These are phyloP conservation scores for Cyclotella baltica DNA, from an alignment of 108 stramenopile species.

Conservation along the genomic window DNA sequence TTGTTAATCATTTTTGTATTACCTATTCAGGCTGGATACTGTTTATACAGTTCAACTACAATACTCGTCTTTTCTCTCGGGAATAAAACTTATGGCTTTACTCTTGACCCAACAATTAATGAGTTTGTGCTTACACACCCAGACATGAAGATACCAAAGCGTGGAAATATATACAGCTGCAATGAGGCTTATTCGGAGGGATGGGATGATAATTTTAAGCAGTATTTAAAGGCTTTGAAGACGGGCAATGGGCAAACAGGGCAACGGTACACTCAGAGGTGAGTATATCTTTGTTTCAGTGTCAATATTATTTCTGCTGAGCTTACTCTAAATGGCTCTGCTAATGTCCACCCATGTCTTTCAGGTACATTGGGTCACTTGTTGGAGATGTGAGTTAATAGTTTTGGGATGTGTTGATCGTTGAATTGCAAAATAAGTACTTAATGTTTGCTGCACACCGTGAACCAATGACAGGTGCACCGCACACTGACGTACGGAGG, in stretches of 20 bases:
- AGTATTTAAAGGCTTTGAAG: slow-evolving; percentile 87
- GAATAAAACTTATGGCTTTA: slow-evolving; percentile 90
- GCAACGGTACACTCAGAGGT: slow-evolving; percentile 77
- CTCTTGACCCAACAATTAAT: slow-evolving; percentile 94
- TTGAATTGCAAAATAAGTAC: not conserved
- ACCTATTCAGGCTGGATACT: slow-evolving; percentile 81
- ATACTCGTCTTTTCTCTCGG: slow-evolving; percentile 94
- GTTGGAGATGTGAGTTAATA: slow-evolving; percentile 89
- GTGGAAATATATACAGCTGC: slow-evolving; percentile 88
- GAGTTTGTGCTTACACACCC: slow-evolving; percentile 95
- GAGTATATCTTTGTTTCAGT: no score
- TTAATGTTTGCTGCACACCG: not conserved
- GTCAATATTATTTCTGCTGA: no score
- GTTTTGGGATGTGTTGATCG: not conserved
- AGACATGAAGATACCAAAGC: slow-evolving; percentile 86
- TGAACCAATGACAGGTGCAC: slow-evolving; percentile 54
- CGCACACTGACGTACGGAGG: slow-evolving; percentile 98
- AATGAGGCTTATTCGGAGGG: slow-evolving; percentile 94
- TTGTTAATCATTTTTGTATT: not conserved
- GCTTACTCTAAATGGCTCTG: no score
- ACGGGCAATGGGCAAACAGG: slow-evolving; percentile 71
- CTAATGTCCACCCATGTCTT: no score
- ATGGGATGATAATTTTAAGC: slow-evolving; percentile 87
- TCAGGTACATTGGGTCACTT: slow-evolving; percentile 95
- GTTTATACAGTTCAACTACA: slow-evolving; percentile 96